These are phyloP conservation scores for Podila clonocystis DNA, from an alignment of 192 early-diverging fungal genomes.

Conservation along the genomic window DNA sequence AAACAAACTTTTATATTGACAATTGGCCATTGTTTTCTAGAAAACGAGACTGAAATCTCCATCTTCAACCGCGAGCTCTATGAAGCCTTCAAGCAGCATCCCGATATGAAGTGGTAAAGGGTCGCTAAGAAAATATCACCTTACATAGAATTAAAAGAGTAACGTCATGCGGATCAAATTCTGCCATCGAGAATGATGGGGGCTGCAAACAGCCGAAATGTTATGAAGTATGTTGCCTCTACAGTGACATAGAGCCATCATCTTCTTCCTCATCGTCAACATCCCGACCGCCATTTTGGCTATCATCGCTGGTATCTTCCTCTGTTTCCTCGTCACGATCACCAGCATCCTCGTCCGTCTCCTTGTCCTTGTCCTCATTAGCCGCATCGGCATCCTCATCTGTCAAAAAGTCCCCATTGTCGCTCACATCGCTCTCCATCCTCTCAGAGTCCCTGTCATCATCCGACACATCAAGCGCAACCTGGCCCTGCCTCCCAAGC, in stretches of 20 bases:
- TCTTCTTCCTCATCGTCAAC: constrained; percentile 6
- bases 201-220: too few species aligned
- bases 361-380: not conserved
- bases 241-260: not conserved
- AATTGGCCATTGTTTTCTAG: constrained; percentile 25
- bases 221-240: too few species aligned
- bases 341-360: too few species aligned
- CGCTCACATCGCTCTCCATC: not conserved
- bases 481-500: not conserved
- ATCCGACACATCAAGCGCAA: constrained; percentile 1
- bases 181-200: too few species aligned
- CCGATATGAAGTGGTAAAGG: constrained; percentile 80
- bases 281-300: too few species aligned
- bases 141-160: too few species aligned
- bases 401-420: not conserved
- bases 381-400: not conserved
- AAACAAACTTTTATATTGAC: too few species aligned
- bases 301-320: not conserved
- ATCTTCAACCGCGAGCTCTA: constrained; percentile 81
- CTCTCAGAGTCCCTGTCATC: constrained; percentile 2
- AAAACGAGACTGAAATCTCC: constrained; percentile 88
- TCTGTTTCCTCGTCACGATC: not conserved
- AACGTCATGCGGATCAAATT: too few species aligned
- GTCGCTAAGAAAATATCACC: too few species aligned
- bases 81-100: constrained; percentile 75